Evolutionary conservation across 2,329 filamentous ascomycete genomes (phyloP), one percentile per base, ranked within the genome.

Genomic region (Apiospora rasikravindrae): DNA sequence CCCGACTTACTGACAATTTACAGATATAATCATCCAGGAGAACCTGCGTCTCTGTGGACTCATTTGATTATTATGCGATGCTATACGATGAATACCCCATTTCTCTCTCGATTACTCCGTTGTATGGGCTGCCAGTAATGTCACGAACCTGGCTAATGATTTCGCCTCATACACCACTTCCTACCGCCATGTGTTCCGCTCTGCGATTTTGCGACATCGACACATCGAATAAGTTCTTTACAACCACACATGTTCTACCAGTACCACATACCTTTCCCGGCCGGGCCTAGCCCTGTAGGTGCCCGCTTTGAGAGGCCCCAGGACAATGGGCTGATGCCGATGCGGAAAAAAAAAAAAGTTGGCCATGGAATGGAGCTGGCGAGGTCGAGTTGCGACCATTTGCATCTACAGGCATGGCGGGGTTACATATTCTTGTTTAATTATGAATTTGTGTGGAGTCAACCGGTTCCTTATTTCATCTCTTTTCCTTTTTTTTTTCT

Each of bases 11-110:
- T 67, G 1, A 33, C 40, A 69, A 22, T 47, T 45, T 22, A 2
- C 77, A 98, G 96, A 99, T 86, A 99, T 99, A 84, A 99, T 99
- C 86, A 99, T 99, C 84, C 96, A 99, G 88, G 96, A 98, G 86
- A 99, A 99, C 86, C 91, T 99, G 76, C 93, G 96, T 84, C 90
- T 97, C 84, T 98, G 95, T 85, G 96, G 96, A 89, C 88, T 98
- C 83, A 98, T 98, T 89, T 98, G 93, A 92, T 81, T 78, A 78
- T 80, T 73, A 74, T 69, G 71, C 70, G 71, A 72, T 57, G 68
- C 71, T 71, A 74, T 68, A 70, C 71, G 75, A 71, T 74, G 71
- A 75, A 74, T 67, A 74, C 73, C 69, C 69, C 69, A 67, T 71
- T 73, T 73, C 77, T 77, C 68, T 73, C 73, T 74, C 71, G 72